These are phyloP conservation scores for Pythium brachiatum DNA, from an alignment of 352 stramenopile species.

Conservation along the genomic window DNA sequence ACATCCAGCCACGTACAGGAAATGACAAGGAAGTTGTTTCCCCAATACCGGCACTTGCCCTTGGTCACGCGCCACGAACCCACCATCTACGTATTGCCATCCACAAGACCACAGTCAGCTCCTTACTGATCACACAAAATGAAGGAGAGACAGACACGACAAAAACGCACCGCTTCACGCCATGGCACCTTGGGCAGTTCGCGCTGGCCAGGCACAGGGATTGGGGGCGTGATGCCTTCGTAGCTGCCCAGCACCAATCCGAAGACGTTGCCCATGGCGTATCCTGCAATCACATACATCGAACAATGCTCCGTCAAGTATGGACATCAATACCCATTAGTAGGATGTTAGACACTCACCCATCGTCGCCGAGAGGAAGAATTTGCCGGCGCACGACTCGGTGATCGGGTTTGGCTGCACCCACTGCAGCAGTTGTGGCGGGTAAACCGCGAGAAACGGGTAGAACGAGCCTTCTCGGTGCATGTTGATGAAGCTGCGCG, in stretches of 20 bases:
- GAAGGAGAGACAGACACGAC: background rate
- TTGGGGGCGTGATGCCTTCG: conserved; percentile 80
- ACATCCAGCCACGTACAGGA: conserved; percentile 38
- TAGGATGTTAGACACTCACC: conserved; percentile 33
- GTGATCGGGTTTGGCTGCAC: conserved; percentile 72
- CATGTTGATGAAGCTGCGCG: conserved; percentile 50
- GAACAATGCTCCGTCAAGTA: background rate
- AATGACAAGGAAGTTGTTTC: conserved; percentile 87
- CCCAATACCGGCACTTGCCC: conserved; percentile 82
- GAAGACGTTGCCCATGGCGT: conserved; percentile 79
- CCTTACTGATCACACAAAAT: background rate
- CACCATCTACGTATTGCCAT: conserved; percentile 38
- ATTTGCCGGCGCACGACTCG: conserved; percentile 81
- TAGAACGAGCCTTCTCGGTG: conserved; percentile 56
- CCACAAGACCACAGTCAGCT: background rate
- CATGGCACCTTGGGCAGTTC: conserved; percentile 79
- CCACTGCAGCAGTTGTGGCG: conserved; percentile 55
- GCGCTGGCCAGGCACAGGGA: conserved; percentile 75
- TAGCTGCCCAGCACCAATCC: conserved; percentile 80
- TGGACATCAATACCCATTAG: background rate
- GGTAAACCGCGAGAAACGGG: conserved; percentile 72
- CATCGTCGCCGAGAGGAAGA: conserved; percentile 75
- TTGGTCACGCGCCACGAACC: conserved; percentile 65
- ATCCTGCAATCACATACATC: conserved; percentile 46
- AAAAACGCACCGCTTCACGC: conserved; percentile 56